Evolutionary conservation across 805 yeast genomes (phyloP), one percentile per base, ranked within the genome.

Genomic region (Starmerella apicola): DNA sequence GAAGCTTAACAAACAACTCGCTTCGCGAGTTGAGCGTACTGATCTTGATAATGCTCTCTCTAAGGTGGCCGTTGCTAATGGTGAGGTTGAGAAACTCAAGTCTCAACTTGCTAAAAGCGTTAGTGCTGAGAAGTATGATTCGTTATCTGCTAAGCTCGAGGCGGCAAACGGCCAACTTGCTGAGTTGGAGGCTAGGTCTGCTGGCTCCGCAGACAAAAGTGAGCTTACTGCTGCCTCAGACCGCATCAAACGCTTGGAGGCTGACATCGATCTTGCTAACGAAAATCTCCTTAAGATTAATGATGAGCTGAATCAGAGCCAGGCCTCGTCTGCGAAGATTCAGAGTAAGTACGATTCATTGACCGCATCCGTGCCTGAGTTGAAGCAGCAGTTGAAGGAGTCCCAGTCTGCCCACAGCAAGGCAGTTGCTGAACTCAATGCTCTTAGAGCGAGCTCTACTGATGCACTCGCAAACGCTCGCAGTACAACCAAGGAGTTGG

Each of bases 251-350:
- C 24, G 25, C 17, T 16, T 32, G 13, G 34, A 32, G 16, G 25
- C 34, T 12, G 34, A 32, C 13, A 24, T 58, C 23, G 68, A 64
- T 23, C 49, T 19, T 12, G 71, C 4, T 50, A 43, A 51, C 21
- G 42, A 46, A 24, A 41, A 47, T 25, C 43, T 53, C 4, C 34
- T 41, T 28, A 33, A 37, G 5, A 50, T 52, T 32, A 41, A 55
- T 19, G 49, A 58, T 8, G 44, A 40, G 15, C 41, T 51, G 13
- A 38, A 39, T 16, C 38, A 34, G 2, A 27, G 44, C 37, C 41
- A 47, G 18, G 38, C 41, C 15, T 36, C 3, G 16, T 48, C 1
- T 4, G n/a, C 6, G 5, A 9, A 13, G 7, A 20, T 21, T 8
- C 25, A 19, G 24, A 32, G 21, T 15, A 19, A 20, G 25, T 18